phyloP scores from a whole-genome alignment of 2,329 filamentous ascomycete species.

The Monosporascus sp. region DNA sequence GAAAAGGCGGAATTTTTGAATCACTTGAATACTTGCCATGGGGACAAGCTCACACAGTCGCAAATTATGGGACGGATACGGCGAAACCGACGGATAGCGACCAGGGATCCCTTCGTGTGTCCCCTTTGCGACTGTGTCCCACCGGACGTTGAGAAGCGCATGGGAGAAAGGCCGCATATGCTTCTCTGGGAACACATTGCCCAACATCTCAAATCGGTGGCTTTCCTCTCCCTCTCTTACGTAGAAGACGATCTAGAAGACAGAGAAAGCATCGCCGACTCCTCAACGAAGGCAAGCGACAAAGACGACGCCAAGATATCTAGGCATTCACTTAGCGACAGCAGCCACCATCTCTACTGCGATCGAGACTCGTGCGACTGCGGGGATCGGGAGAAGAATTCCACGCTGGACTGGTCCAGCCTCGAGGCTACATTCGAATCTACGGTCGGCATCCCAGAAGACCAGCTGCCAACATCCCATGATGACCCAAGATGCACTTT shows the following conservation, averaged over 20 bases:
- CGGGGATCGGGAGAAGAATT: neutral
- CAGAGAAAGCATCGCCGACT: neutral
- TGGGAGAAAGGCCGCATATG: neutral
- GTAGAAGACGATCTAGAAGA: neutral
- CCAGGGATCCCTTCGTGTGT: neutral
- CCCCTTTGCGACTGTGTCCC: neutral
- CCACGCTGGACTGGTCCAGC: neutral
- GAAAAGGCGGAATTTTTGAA: neutral
- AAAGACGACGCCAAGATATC: neutral
- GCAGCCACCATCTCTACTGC: neutral
- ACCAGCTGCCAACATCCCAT: neutral
- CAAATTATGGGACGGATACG: neutral
- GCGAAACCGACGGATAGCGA: neutral
- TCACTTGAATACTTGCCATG: neutral
- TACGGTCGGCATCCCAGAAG: neutral
- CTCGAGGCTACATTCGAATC: neutral
- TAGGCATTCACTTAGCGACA: neutral
- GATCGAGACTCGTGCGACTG: neutral
- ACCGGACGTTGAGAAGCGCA: neutral
- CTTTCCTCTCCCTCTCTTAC: neutral
- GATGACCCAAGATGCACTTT: neutral
- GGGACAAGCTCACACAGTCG: neutral
- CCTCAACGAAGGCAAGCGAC: neutral
- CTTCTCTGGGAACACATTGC: neutral
- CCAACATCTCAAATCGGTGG: neutral